Evolutionary conservation across 805 yeast species (phyloP), one percentile per base, ranked within the genome.

Genomic region (Saccharomycopsis malanga): DNA sequence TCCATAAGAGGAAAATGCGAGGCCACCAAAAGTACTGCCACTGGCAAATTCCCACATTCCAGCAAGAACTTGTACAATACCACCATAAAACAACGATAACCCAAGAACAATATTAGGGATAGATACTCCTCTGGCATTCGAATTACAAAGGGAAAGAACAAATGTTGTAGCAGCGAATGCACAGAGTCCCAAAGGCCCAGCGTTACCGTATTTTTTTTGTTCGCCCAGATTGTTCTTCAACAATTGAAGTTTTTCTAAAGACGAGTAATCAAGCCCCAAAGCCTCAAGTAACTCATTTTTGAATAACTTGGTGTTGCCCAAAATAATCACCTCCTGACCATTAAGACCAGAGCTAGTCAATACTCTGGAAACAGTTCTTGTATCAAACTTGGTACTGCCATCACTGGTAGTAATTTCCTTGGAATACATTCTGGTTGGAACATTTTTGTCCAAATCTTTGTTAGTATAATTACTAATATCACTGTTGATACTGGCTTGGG

Each of bases 31-130:
- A 30, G 83, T 73, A 64, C 77, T 77, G 56, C 80, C 85, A 24
- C 74, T 65, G 10, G 79, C 75, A 61, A 79, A 70, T 60, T 78
- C 84, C 73, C 81, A 79, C 75, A 79, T 72, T 42, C 84, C 85
- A n/a, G 84, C 83, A 32, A 77, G 60, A 44, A 77, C 61, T 60
- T 79, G 83, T 34, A 77, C 70, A 4, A 71, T 61, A 7, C 85
- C 86, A 34, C 85, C 86, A 59, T 78, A 77, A 59, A 80, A 80
- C 53, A 72, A 69, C 9, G 83, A 82, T 50, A 73, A 62, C 10
- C 84, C 83, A 45, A 77, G 74, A 34, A 79, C 80, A 41, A 79
- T 63, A 53, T 71, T 72, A 23, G 79, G 72, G 38, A 69, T 66
- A 7, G 63, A 55, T 34, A 78, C 78, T 24, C 84, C 83, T 62